Conservation (phyloP, 495 filamentous ascomycete genomes). For the Aspergillus diversus region DNA sequence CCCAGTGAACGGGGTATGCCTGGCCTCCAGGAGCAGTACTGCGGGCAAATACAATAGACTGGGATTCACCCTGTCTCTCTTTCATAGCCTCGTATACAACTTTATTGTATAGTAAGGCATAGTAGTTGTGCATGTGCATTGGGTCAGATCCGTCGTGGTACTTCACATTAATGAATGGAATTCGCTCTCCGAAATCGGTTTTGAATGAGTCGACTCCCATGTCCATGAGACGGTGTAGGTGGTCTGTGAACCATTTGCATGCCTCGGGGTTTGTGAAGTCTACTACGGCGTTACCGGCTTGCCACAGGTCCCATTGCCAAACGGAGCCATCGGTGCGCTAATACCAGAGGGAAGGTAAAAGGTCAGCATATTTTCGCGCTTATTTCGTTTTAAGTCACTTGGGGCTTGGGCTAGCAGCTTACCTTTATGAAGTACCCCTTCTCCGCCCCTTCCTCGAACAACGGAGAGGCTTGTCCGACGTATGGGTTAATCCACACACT, state of each 20-base stretch:
- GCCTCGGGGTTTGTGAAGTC: constrained; percentile 76
- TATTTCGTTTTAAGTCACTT: no score
- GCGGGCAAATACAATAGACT: constrained; percentile 70
- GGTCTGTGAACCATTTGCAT: constrained; percentile 59
- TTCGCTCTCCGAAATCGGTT: constrained; percentile 76
- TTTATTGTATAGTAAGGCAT: constrained; percentile 71
- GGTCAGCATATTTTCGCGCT: no score
- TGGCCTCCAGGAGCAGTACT: constrained; percentile 69
- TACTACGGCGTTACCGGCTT: constrained; percentile 73
- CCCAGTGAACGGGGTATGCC: constrained; percentile 66
- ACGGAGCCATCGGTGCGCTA: constrained; percentile 70
- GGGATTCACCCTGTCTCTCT: constrained; percentile 54
- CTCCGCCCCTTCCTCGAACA: constrained; percentile 65
- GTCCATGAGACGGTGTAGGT: constrained; percentile 63
- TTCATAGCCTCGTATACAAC: constrained; percentile 66
- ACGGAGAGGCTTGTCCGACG: constrained; percentile 65
- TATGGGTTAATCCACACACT: constrained; percentile 78
- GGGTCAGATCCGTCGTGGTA: constrained; percentile 63
- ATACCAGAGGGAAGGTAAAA: no score
- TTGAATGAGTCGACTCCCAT: constrained; percentile 72
- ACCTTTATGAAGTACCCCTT: constrained; percentile 70
- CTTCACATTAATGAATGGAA: constrained; percentile 62
- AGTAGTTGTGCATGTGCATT: constrained; percentile 76
- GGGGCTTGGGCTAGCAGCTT: constrained; percentile 3
- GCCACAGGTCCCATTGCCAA: constrained; percentile 77